A percentile compares a stretch with the other conserved stretches of the same genome.
Conservation (phyloP, 495 filamentous ascomycete genomes). For the Cercophora sp. region DNA sequence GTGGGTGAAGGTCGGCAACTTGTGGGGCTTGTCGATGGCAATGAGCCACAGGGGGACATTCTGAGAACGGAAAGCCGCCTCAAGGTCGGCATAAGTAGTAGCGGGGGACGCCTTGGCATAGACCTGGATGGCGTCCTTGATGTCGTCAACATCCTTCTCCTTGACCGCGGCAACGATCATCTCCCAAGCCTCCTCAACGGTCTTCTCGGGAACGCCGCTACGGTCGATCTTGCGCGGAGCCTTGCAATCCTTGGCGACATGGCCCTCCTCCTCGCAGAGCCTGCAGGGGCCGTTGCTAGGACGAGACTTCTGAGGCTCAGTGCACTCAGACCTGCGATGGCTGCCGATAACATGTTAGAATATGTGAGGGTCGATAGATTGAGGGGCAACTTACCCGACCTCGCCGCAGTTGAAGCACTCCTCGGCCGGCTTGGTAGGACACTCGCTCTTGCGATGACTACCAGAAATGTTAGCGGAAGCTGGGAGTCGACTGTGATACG, state of each 20-base stretch:
- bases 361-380: no score
- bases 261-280: constrained; percentile 68
- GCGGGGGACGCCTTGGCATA: constrained; percentile 71
- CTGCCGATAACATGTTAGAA: no score
- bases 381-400: constrained; percentile 1
- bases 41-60: constrained; percentile 66
- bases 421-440: not conserved
- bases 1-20: constrained; percentile 61
- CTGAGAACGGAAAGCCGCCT: constrained; percentile 65
- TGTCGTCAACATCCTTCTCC: constrained; percentile 65
- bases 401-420: constrained; percentile 8
- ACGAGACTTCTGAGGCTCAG: constrained; percentile 31
- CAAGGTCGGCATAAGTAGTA: constrained; percentile 66
- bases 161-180: constrained; percentile 58
- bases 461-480: not conserved
- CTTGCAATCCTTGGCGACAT: constrained; percentile 63
- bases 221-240: constrained; percentile 65
- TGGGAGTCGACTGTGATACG: not conserved
- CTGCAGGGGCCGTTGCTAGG: constrained; percentile 57
- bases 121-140: constrained; percentile 65
- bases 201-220: constrained; percentile 52
- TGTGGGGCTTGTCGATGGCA: constrained; percentile 62
- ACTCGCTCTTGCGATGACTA: not conserved
- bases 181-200: constrained; percentile 67
- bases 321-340: constrained; percentile 51